These are phyloP conservation scores for Rhodamnia argentea DNA, from an alignment of 345 rosid species.

Conservation along the genomic window DNA sequence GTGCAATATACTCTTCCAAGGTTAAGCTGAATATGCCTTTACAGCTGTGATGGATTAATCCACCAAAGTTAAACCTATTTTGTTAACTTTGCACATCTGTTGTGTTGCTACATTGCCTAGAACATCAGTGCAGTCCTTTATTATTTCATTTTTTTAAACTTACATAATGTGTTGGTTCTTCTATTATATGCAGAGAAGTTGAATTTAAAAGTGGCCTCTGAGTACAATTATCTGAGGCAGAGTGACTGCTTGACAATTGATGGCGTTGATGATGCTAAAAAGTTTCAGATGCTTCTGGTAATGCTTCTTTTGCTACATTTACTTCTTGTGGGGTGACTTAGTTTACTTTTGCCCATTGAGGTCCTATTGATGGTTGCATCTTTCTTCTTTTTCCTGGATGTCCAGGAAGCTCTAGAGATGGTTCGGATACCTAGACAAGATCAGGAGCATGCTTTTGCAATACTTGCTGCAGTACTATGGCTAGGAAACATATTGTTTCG, in stretches of 20 bases:
- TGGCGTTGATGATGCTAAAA: conserved; percentile 68
- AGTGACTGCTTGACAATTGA: conserved; percentile 69
- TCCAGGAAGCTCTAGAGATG: conserved; percentile 69
- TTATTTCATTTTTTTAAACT: background rate
- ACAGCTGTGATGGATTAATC: background rate
- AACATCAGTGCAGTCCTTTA: background rate
- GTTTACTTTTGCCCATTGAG: background rate
- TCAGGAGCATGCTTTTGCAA: conserved; percentile 64
- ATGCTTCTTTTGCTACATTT: conserved; percentile 1
- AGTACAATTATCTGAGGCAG: conserved; percentile 80
- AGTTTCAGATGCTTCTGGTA: conserved; percentile 69
- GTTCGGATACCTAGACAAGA: conserved; percentile 62
- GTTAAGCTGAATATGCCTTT: conserved; percentile 1
- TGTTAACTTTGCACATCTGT: background rate
- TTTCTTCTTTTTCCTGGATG: conserved; percentile 6
- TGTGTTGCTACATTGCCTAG: background rate
- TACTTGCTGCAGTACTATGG: conserved; percentile 91
- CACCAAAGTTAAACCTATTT: background rate
- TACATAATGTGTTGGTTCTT: background rate
- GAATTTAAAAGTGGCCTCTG: conserved; percentile 67
- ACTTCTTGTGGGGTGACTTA: background rate
- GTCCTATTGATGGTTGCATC: background rate
- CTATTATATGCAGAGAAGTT: conserved; percentile 49
- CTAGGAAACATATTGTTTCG: conserved; percentile 78
- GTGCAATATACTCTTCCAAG: conserved; percentile 13